Evolutionary conservation across 2,329 filamentous ascomycete species (phyloP).

Genomic region (Zasmidium cellare): DNA sequence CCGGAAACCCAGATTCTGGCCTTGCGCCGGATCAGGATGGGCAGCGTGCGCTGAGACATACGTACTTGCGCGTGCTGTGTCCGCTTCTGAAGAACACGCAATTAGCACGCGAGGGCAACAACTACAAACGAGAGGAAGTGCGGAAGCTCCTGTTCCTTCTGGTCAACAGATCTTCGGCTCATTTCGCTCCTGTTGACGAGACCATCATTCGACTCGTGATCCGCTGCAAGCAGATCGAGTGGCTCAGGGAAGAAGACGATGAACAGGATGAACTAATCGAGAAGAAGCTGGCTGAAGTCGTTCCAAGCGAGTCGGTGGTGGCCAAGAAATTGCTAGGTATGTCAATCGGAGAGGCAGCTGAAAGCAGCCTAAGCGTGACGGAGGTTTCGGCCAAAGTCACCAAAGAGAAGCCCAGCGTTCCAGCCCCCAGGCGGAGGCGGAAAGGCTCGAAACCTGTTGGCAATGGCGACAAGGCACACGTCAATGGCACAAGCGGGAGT

Average conservation of each 20-base stretch:
- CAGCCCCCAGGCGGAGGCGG: conserved; percentile 68
- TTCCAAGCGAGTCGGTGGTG: conserved; percentile 31
- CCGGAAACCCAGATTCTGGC: conserved; percentile 58
- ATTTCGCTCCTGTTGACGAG: conserved; percentile 79
- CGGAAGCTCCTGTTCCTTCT: conserved; percentile 73
- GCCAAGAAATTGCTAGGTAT: conserved; percentile 66
- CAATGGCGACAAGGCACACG: conserved; percentile 8
- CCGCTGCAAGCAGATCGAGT: conserved; percentile 56
- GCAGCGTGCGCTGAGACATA: conserved; percentile 69
- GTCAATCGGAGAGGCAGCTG: conserved; percentile 66
- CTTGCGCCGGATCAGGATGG: conserved; percentile 27
- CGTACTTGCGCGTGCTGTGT: conserved; percentile 89
- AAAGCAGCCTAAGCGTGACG: conserved; percentile 72
- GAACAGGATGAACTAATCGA: conserved; percentile 29
- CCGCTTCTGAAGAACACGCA: conserved; percentile 91
- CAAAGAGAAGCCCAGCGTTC: conserved; percentile 77
- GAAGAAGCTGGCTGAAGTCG: conserved; percentile 26
- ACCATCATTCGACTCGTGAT: conserved; percentile 76
- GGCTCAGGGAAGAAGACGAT: conserved; percentile 37
- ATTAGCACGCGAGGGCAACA: conserved; percentile 71
- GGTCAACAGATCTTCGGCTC: conserved; percentile 46
- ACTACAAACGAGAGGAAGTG: conserved; percentile 91
- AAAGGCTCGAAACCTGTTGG: conserved; percentile 31
- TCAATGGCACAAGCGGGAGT: conserved; percentile 7
- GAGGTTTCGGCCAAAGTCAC: conserved; percentile 70